A percentile compares a stretch with the other conserved stretches of the same genome.
Evolutionary conservation across 129 eudicot genomes (phyloP).

Genomic region (Heracleum sosnowskyi): DNA sequence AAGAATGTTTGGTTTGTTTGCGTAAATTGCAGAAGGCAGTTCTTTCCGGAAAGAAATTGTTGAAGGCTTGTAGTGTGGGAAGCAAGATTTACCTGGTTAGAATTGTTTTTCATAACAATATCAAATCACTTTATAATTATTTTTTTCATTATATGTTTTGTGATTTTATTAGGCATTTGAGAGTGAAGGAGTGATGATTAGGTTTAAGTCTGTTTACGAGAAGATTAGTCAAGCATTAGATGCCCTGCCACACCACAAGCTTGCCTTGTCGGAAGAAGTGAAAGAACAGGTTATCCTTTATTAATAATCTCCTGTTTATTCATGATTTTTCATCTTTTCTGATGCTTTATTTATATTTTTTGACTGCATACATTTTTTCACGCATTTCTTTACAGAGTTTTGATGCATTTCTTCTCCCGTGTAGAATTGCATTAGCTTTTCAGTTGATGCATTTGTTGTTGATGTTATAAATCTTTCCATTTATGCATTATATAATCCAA

Average conservation of each 20-base stretch:
- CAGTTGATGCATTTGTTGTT: background rate
- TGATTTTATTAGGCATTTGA: conserved; percentile 47
- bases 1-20: background rate
- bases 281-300: conserved; percentile 50
- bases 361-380: background rate
- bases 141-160: background rate
- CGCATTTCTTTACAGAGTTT: too few relatives aligned
- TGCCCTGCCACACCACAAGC: conserved; percentile 59
- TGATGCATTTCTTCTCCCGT: too few relatives aligned
- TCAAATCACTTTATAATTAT: background rate
- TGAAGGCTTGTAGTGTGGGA: conserved; percentile 56
- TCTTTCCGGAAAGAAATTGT: conserved; percentile 49
- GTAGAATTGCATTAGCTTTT: too few relatives aligned
- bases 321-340: background rate
- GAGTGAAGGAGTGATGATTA: conserved; percentile 51
- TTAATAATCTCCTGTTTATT: background rate
- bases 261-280: conserved; percentile 74
- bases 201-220: conserved; percentile 56
- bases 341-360: background rate
- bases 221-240: conserved; percentile 53
- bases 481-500: too few relatives aligned
- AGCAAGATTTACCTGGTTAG: conserved; percentile 88
- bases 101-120: background rate
- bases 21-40: conserved; percentile 45
- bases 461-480: background rate